Base-by-base conservation (phyloP, 306 rosid genomes). In the Fagus sylvatica region DNA sequence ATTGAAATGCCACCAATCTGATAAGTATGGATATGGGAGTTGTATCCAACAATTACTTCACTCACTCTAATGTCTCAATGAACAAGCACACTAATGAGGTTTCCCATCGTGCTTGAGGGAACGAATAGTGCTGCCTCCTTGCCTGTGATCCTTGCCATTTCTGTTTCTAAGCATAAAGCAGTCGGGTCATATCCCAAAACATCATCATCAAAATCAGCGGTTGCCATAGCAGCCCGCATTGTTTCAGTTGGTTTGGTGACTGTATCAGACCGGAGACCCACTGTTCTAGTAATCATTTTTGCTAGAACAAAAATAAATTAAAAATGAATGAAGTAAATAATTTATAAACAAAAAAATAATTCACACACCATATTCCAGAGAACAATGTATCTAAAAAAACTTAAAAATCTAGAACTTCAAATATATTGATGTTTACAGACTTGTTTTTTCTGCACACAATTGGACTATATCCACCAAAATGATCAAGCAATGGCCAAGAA, bases 71-170 rank as follows among this genome's bases (percentile, higher is more conserved):
- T 48, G 51, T 94, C 95, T 72, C 98, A 94, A 73, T 92, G 98
- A 3, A 82, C 89, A 70, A 95, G 97, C 57, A 95, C 97, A 74
- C 92, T 83, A 8, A 95, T 87, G 51, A 95, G 98, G 81, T 95
- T 95, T 17, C 97, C 97, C 98, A 95, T 95, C 0, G 98, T 95
- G 28, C 98, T 97, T 4, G 98, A 95, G 7, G 98, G 92, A 61
- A 95, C 97, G 73, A 92, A 95, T 76, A 95, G 85, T 3, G 92
- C 97, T 0, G 28, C 28, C 28, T 22, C 28, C 28, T 22, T 95
- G 30, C 93, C 98, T 79, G 79, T 84, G 54, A 76, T 81, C 89
- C 77, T 85, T 0, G 97, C 97, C 95, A 92, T 85, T 75, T 92
- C 96, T 7, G 81, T 57, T 80, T 95, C 97, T 30, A 95, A 74